Percentiles rank a stretch among this genome's conserved stretches.
Evolutionary conservation across 1,284 basidiomycete genomes (phyloP).

Genomic region (Ustilago sp.): DNA sequence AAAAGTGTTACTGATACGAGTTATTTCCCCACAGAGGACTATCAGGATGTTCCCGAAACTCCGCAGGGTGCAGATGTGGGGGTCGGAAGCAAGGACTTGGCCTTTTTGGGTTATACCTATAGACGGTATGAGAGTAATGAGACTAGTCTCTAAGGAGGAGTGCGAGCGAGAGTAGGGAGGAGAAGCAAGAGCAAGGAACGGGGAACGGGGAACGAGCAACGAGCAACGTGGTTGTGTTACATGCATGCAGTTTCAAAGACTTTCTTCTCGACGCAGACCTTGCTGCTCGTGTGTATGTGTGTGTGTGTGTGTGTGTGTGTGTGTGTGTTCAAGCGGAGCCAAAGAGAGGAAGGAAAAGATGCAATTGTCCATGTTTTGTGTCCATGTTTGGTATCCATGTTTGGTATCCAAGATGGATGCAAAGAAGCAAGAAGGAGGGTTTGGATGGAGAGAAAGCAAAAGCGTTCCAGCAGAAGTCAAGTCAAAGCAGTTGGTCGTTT

Average conservation of each 20-base stretch:
- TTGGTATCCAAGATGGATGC: too few species aligned
- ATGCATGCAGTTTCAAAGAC: too few species aligned
- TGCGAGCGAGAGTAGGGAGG: not conserved
- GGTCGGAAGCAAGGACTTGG: constrained; percentile 65
- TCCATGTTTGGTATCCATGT: too few species aligned
- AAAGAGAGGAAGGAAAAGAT: too few species aligned
- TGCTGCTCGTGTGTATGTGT: too few species aligned
- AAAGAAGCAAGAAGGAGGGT: not conserved
- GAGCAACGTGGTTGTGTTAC: too few species aligned
- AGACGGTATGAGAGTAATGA: constrained; percentile 67
- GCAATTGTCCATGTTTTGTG: too few species aligned
- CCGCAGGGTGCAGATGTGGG: constrained; percentile 63
- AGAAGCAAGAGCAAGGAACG: too few species aligned
- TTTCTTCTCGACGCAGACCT: too few species aligned
- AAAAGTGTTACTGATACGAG: constrained; percentile 87
- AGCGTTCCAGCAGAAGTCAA: not conserved
- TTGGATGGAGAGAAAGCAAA: not conserved
- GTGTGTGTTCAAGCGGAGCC: too few species aligned
- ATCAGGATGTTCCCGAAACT: constrained; percentile 81
- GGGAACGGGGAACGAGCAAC: too few species aligned
- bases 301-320: too few species aligned
- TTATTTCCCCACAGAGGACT: constrained; percentile 97
- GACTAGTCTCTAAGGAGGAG: constrained; percentile 32
- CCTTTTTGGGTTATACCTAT: constrained; percentile 68
- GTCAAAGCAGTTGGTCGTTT: not conserved